Base-by-base conservation (phyloP, 345 rosid species). In the Arabis alpina region DNA sequence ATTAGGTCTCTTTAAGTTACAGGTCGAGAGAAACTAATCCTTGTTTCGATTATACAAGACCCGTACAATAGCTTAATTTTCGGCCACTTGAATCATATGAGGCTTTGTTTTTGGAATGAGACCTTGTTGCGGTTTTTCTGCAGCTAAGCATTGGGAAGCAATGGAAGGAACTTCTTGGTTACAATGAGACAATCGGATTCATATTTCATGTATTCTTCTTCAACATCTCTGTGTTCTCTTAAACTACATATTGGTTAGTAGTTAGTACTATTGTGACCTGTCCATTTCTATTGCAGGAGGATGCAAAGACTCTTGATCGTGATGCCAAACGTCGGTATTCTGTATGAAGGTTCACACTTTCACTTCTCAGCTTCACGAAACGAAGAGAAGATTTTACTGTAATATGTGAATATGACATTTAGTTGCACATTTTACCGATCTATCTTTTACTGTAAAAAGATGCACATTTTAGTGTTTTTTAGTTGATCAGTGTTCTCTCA, bases 101-200 rank as follows among this genome's bases (percentile, higher is more conserved):
- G 39, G n/a, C 6, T 27, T 15, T 23, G 6, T 30, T 39, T 32
- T 15, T 15, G 40, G 36, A 24, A 15, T 65, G 54, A 66, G 30
- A 41, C 10, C 0, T 32, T 28, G 11, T 58, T 51, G 53, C 0
- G 24, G 1, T 49, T n/a, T 41, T 24, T 15, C 24, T 67, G 64
- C 87, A 94, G 99, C 28, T 82, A 50, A 88, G 93, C 84, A 91
- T 94, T 57, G 99, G 93, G 66, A 89, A 86, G 54, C 99, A 89
- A 60, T 89, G 95, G 99, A 91, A 89, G 85, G 96, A 85, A 67
- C 74, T 88, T 27, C 74, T 94, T 23, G 95, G 89, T 60, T 84
- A 74, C 81, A 83, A 77, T 32, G 95, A 83, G 0, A 58, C 77
- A 42, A 84, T 91, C 3, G 97, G 95, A 37, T 91, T 86, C 76